These are phyloP conservation scores for Pichiaceae sp. DNA, from an alignment of 1,139 yeast species.

Conservation along the genomic window DNA sequence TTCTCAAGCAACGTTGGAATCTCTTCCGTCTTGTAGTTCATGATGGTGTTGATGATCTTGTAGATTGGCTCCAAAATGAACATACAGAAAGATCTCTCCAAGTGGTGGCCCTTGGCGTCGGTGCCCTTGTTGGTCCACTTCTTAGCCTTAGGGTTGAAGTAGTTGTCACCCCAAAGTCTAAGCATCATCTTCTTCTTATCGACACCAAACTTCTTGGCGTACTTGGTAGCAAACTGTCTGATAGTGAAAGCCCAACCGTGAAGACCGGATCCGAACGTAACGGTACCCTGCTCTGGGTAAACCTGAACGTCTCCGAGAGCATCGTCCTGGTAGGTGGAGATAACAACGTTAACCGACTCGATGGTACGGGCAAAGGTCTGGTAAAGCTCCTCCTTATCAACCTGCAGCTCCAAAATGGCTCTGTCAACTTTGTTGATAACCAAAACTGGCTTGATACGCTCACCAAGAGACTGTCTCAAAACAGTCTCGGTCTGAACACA, in stretches of 20 bases:
- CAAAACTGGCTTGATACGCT: conserved; percentile 98
- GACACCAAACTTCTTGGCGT: conserved; percentile 99
- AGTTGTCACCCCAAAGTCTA: conserved; percentile 99
- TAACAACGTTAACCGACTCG: conserved; percentile 97
- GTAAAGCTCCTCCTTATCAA: conserved; percentile 97
- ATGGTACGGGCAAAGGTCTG: conserved; percentile 98
- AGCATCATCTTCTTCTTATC: conserved; percentile 97
- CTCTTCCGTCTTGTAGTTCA: conserved; percentile 97
- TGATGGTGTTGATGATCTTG: conserved; percentile 91
- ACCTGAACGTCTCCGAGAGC: conserved; percentile 94
- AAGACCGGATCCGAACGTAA: conserved; percentile 99
- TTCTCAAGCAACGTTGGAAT: conserved; percentile 82
- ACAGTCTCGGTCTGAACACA: conserved; percentile 99
- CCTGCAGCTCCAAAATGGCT: conserved; percentile 98
- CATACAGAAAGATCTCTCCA: conserved; percentile 99
- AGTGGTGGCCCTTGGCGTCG: conserved; percentile 90
- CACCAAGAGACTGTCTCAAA: conserved; percentile 98
- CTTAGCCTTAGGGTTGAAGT: conserved; percentile 99
- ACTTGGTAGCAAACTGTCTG: conserved; percentile 97
- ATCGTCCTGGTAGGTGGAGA: conserved; percentile 90
- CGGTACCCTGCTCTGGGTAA: conserved; percentile 98
- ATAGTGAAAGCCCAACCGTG: conserved; percentile 99
- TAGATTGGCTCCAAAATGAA: conserved; percentile 98
- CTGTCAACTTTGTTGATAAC: conserved; percentile 99
- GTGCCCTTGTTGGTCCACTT: conserved; percentile 97